Evolutionary conservation across 768 basidiomycete species (phyloP).

Genomic region (Gautieria morchelliformis): DNA sequence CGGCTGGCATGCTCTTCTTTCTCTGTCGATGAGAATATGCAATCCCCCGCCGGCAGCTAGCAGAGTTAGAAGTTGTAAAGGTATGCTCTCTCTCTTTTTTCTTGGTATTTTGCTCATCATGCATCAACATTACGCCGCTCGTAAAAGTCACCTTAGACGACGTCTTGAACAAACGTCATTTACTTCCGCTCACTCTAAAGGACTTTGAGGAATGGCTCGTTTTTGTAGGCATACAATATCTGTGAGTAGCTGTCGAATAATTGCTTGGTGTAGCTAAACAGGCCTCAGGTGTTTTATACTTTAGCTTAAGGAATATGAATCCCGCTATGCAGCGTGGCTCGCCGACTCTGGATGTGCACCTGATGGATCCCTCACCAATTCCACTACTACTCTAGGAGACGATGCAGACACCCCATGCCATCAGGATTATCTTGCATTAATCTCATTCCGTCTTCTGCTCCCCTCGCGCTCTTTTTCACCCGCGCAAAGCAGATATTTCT

Average conservation of each 20-base stretch:
- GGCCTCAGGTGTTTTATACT: constrained; percentile 59
- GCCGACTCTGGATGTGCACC: constrained; percentile 3
- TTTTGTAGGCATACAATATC: constrained; percentile 68
- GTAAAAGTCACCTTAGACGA: constrained; percentile 64
- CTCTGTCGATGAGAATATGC: constrained; percentile 45
- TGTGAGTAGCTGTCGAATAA: constrained; percentile 31
- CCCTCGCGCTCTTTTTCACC: constrained; percentile 64
- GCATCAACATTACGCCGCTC: constrained; percentile 45
- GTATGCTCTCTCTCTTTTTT: constrained; percentile 21
- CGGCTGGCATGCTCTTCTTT: constrained; percentile 24
- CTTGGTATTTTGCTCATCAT: not conserved
- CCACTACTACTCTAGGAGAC: constrained; percentile 3
- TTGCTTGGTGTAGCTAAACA: not conserved
- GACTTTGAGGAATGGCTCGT: constrained; percentile 74
- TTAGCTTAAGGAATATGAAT: constrained; percentile 69
- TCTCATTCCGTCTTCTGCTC: constrained; percentile 3
- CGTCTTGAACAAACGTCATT: constrained; percentile 63
- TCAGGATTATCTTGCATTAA: constrained; percentile 4
- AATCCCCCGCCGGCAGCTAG: constrained; percentile 60
- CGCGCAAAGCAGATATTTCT: constrained; percentile 78
- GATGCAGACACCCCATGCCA: constrained; percentile 19
- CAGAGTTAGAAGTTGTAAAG: constrained; percentile 58
- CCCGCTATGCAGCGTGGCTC: constrained; percentile 34
- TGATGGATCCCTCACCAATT: not conserved
- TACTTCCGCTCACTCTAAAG: constrained; percentile 73